A percentile compares a stretch with the other conserved stretches of the same genome.
Evolutionary conservation across 441 rosid species (phyloP).

Genomic region (Brassica balearica): DNA sequence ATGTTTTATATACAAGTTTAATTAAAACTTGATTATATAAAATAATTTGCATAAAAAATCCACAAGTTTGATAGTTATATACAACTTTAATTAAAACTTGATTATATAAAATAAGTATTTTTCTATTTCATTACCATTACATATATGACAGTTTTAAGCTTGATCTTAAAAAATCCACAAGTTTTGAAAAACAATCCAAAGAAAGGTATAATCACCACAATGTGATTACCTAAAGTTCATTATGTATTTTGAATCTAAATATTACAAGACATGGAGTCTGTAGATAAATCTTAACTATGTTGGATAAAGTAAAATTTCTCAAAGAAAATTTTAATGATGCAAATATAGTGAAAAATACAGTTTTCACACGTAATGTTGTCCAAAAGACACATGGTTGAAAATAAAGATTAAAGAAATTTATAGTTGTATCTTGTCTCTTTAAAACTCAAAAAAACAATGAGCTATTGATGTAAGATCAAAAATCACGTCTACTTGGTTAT

Average conservation of each 20-base stretch:
- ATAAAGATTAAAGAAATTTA: too few species aligned
- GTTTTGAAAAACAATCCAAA: neutral
- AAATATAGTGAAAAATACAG: neutral
- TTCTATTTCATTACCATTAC: neutral
- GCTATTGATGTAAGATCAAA: too few species aligned
- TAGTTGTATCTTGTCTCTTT: too few species aligned
- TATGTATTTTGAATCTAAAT: neutral
- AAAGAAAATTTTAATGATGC: neutral
- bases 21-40: too few species aligned
- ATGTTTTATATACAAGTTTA: neutral
- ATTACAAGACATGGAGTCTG: neutral
- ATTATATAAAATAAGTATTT: too few species aligned
- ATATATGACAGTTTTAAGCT: neutral
- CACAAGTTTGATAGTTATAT: too few species aligned
- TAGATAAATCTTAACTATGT: neutral
- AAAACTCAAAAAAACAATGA: too few species aligned
- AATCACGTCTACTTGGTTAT: too few species aligned
- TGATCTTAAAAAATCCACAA: neutral
- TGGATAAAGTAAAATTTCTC: neutral
- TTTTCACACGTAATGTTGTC: too few species aligned
- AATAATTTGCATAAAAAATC: neutral
- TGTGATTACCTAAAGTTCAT: neutral
- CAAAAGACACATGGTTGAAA: too few species aligned
- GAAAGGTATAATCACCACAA: neutral
- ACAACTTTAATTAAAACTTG: too few species aligned